Base-by-base conservation (phyloP, 768 basidiomycete genomes). In the Gymnopilus dilepis region DNA sequence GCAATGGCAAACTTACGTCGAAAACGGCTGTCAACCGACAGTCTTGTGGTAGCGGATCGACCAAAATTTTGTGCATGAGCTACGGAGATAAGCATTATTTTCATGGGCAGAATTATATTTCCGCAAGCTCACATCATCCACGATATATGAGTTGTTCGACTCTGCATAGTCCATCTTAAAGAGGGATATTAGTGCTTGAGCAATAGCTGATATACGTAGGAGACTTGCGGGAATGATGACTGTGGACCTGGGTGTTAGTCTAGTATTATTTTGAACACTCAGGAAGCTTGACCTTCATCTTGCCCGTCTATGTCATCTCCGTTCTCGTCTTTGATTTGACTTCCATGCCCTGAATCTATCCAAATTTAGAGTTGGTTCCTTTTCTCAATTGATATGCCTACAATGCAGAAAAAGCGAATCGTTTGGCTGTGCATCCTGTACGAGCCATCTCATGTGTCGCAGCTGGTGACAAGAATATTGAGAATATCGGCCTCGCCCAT, bases 291-390 rank as follows among this genome's bases (percentile, higher is more conserved):
- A 67, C 92, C 90, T 0, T 79, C 76, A 74, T 96, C 89, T 65
- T 93, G 91, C 1, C 91, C 92, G 64, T 92, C 82, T 0, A 75
- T 37, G 34, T 37, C 34, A 37, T 37, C 34, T 37, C 34, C 34
- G 15, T 37, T 9, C 34, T 2, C 60, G 74, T 97, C 95, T 55
- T 80, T 81, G 2, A 89, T 88, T 70, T 96, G 95, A 11, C 95
- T 96, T 17, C 97, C 97, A 68, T 98, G 95, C 0, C 96, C 96
- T 1, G 95, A 96, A 75, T 94, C 91, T 92, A 42, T 0, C n/a
- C 13, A 55, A 26, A 45, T 57, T n/a, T 17, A 43, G 37, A 17
- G 41, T 33, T 30, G 37, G 7, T n/a, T n/a, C 12, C 33, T 34
- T 37, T 4, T 24, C 26, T 22, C 21, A 47, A 22, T 19, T 15